phyloP scores from a whole-genome alignment of 2,329 filamentous ascomycete species.

The Chaetoscypha palmicola region DNA sequence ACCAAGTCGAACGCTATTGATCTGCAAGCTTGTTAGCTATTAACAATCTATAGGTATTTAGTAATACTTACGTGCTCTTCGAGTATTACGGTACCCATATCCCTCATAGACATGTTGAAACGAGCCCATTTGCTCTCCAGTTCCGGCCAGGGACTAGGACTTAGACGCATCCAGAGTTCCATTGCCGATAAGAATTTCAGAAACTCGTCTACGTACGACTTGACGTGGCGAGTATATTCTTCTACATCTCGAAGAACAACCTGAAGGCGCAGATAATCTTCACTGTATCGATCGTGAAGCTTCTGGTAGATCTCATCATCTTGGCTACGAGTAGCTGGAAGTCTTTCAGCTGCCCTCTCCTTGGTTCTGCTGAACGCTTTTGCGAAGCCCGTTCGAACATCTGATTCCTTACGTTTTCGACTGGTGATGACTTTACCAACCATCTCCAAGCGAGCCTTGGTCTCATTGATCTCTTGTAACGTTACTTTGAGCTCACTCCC shows the following conservation, averaged over 20 bases:
- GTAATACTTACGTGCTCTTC: constrained; percentile 66
- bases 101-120: constrained; percentile 79
- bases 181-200: constrained; percentile 74
- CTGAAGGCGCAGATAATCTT: constrained; percentile 87
- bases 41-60: neutral
- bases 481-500: constrained; percentile 54
- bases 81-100: constrained; percentile 75
- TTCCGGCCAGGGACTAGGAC: constrained; percentile 69
- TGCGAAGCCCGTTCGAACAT: constrained; percentile 75
- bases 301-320: constrained; percentile 79
- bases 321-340: constrained; percentile 20
- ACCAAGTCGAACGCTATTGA: constrained; percentile 64
- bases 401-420: constrained; percentile 80
- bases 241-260: constrained; percentile 85
- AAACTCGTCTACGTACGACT: constrained; percentile 74
- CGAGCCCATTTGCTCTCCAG: constrained; percentile 91
- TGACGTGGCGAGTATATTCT: constrained; percentile 76
- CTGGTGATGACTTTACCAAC: constrained; percentile 74
- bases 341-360: constrained; percentile 65
- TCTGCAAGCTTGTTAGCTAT: constrained; percentile 34
- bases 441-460: constrained; percentile 89
- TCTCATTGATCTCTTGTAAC: constrained; percentile 83
- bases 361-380: constrained; percentile 79
- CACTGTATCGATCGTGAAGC: constrained; percentile 78
- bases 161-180: constrained; percentile 75